phyloP scores from a whole-genome alignment of 345 rosid species.

The Brassica nigra region DNA sequence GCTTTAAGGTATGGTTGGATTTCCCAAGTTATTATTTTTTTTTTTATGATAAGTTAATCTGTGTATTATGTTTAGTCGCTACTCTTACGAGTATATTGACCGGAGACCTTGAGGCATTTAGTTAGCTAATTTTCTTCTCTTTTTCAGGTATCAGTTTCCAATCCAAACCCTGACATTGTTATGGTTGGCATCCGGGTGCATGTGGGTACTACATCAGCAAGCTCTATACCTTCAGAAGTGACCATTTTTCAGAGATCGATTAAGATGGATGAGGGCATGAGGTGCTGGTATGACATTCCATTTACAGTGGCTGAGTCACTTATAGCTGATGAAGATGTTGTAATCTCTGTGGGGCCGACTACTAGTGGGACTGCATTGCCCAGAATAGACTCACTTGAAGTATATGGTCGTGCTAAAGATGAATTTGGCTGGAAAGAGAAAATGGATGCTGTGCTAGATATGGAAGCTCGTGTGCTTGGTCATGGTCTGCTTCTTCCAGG shows the following conservation, averaged over 20 bases:
- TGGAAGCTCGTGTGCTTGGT: constrained; percentile 96
- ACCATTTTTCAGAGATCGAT: constrained; percentile 86
- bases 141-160: constrained; percentile 81
- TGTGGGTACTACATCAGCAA: constrained; percentile 88
- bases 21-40: constrained; percentile 9
- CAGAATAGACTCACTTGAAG: constrained; percentile 92
- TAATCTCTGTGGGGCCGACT: constrained; percentile 79
- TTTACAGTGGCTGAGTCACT: constrained; percentile 96
- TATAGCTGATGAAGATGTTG: constrained; percentile 95
- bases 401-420: constrained; percentile 95
- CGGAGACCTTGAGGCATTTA: constrained; percentile 11
- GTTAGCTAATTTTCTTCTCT: constrained; percentile 13
- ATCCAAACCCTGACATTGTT: constrained; percentile 91
- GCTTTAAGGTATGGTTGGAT: constrained; percentile 73
- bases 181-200: constrained; percentile 97
- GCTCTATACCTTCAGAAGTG: constrained; percentile 88
- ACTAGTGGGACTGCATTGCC: constrained; percentile 76
- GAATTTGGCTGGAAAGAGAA: constrained; percentile 99
- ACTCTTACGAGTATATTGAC: constrained; percentile 14
- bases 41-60: neutral
- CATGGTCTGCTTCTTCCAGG: constrained; percentile 64
- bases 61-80: constrained; percentile 11
- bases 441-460: constrained; percentile 84
- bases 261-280: constrained; percentile 94
- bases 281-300: constrained; percentile 97